A percentile compares a stretch with the other conserved stretches of the same genome.
Evolutionary conservation across 306 rosid species (phyloP).

Genomic region (Astragalus membranaceus): DNA sequence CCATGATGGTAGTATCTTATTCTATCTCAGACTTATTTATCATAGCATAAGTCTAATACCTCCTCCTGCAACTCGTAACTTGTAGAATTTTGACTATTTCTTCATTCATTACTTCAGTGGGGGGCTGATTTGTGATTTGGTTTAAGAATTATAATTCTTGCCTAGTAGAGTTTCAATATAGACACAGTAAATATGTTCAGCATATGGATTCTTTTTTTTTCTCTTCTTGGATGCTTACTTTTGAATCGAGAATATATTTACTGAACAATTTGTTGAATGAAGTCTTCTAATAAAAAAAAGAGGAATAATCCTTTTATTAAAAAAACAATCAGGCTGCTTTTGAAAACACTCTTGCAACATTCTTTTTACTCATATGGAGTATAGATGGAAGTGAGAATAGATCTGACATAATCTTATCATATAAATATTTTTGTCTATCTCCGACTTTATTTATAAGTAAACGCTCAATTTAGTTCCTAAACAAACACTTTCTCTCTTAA

Average conservation of each 20-base stretch:
- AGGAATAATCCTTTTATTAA: not conserved
- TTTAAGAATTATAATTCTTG: not conserved
- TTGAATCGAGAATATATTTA: not conserved
- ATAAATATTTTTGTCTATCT: too few species aligned
- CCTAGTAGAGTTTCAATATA: not conserved
- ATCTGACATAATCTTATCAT: not conserved
- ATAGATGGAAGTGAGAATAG: not conserved
- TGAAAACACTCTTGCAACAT: not conserved
- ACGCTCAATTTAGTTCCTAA: too few species aligned
- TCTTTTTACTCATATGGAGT: not conserved
- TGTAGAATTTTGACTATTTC: too few species aligned
- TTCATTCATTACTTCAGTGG: too few species aligned
- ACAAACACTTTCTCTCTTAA: too few species aligned
- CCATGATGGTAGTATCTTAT: too few species aligned
- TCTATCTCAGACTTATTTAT: too few species aligned
- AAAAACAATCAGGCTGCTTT: not conserved
- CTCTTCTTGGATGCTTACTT: not conserved
- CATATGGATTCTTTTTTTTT: not conserved
- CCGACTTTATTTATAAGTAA: too few species aligned
- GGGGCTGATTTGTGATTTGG: not conserved
- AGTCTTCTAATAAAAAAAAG: not conserved
- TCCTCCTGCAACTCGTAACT: too few species aligned
- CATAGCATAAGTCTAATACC: too few species aligned
- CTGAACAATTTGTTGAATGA: not conserved
- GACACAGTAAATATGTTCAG: not conserved